Evolutionary conservation across 192 early-diverging fungal genomes (phyloP).

Genomic region (Backusella mclennaniae): DNA sequence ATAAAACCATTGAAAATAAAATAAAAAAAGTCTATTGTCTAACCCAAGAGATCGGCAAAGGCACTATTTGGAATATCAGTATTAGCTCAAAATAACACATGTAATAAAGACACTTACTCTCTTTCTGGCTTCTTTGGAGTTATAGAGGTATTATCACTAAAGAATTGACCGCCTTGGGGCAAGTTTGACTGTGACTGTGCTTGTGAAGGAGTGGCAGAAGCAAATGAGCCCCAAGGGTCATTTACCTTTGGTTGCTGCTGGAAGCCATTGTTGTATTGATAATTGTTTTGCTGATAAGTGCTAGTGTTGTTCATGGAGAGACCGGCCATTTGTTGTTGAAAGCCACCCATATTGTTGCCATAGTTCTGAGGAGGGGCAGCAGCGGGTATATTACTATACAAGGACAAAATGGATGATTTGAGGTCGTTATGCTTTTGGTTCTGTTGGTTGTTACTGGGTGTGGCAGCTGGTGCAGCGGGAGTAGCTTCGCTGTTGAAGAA

Average conservation of each 20-base stretch:
- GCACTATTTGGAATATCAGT: conserved; percentile 12
- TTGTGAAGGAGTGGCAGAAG: not conserved
- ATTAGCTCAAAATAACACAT: not conserved
- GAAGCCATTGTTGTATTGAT: conserved; percentile 6
- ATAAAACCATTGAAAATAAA: not conserved
- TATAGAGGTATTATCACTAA: not conserved
- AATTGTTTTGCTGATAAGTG: conserved; percentile 3
- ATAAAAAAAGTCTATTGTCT: not conserved
- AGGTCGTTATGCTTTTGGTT: conserved; percentile 26
- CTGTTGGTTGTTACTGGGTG: not conserved
- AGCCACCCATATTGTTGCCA: conserved; percentile 3
- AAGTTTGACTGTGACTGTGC: conserved; percentile 2
- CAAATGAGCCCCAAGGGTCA: not conserved
- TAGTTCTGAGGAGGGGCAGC: not conserved
- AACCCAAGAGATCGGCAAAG: conserved; percentile 32
- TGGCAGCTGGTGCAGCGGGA: not conserved
- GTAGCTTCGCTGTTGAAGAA: conserved; percentile 22
- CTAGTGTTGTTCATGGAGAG: conserved; percentile 7
- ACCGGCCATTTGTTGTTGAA: conserved; percentile 27
- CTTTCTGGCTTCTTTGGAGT: conserved; percentile 22
- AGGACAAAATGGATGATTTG: conserved; percentile 38
- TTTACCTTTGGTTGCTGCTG: not conserved
- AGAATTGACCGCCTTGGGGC: conserved; percentile 35
- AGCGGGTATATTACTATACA: conserved; percentile 26
- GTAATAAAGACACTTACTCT: conserved; percentile 27